Evolutionary conservation across 768 basidiomycete genomes (phyloP).

Genomic region (Pholiota conissans): DNA sequence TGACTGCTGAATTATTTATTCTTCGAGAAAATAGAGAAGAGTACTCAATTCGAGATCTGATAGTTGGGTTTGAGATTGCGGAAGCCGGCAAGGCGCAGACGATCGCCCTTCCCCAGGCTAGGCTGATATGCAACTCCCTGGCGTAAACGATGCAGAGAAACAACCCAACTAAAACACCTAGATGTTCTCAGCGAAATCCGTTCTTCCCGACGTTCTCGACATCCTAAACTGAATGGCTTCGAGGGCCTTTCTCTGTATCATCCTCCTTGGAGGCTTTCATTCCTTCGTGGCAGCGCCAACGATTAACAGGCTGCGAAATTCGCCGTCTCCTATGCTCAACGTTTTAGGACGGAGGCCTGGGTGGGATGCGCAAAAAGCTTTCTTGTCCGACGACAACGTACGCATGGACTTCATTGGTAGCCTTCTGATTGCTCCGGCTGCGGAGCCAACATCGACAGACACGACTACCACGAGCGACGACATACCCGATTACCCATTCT

Average conservation of each 20-base stretch:
- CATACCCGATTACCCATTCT: constrained; percentile 16
- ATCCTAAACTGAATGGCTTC: background rate
- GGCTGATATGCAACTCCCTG: background rate
- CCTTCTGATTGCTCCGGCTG: constrained; percentile 9
- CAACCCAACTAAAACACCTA: background rate
- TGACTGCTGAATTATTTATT: no score
- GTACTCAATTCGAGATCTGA: no score
- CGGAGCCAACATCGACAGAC: background rate
- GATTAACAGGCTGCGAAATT: background rate
- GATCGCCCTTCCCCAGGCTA: background rate
- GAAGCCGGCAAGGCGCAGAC: no score
- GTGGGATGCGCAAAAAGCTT: background rate
- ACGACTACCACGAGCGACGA: background rate
- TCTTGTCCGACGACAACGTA: background rate
- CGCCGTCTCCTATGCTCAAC: background rate
- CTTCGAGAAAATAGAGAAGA: no score
- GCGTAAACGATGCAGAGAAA: background rate
- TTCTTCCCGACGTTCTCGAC: background rate
- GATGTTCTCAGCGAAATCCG: background rate
- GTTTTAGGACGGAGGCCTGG: background rate
- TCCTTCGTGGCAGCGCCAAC: constrained; percentile 7
- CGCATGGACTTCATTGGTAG: constrained; percentile 9
- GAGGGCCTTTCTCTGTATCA: constrained; percentile 3
- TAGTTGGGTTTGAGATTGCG: background rate
- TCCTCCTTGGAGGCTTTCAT: background rate